Conservation (phyloP, 2,329 filamentous ascomycete species). For the Aspergillus hiratsukae region DNA sequence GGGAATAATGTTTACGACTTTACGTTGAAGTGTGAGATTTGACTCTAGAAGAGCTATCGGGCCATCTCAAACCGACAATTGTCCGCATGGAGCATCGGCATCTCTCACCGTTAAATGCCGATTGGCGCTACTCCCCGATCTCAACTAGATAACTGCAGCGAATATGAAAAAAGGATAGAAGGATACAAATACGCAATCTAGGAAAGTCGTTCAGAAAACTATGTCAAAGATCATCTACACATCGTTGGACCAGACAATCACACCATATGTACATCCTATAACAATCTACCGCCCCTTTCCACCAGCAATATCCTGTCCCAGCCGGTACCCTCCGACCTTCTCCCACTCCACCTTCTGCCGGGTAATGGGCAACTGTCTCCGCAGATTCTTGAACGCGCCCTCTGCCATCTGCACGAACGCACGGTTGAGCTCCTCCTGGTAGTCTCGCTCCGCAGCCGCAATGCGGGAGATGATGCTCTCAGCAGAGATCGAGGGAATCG, state of each 20-base stretch:
- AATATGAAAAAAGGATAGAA: too few species aligned
- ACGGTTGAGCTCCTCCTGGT: conserved; percentile 92
- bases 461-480: conserved; percentile 76
- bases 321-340: conserved; percentile 87
- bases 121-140: background rate
- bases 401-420: conserved; percentile 86
- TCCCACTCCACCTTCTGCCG: conserved; percentile 99
- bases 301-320: conserved; percentile 75
- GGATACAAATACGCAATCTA: too few species aligned
- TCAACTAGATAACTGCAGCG: background rate
- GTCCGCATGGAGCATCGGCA: background rate
- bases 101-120: background rate
- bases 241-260: background rate
- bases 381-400: conserved; percentile 88
- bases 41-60: background rate
- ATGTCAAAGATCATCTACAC: background rate
- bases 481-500: conserved; percentile 57
- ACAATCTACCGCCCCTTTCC: conserved; percentile 44
- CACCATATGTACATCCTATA: background rate
- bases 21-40: background rate
- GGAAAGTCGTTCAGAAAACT: background rate
- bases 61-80: background rate
- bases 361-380: conserved; percentile 90
- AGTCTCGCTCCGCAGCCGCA: conserved; percentile 76
- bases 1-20: background rate